Conservation (phyloP, 352 stramenopile genomes). For the Pythium inflatum region DNA sequence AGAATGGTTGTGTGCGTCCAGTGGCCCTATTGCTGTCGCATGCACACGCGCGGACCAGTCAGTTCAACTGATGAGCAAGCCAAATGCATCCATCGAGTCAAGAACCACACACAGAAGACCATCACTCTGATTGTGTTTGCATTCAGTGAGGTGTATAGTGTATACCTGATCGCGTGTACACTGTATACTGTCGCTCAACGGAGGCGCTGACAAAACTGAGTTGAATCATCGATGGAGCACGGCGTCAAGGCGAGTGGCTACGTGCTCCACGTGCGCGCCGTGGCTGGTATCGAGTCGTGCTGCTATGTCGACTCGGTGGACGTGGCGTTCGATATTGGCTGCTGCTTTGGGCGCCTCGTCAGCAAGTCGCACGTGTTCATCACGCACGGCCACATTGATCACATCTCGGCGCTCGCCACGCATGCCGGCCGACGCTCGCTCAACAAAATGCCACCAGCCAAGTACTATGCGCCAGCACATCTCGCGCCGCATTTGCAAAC, state of each 20-base stretch:
- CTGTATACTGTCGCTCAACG: not conserved
- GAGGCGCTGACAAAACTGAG: not conserved
- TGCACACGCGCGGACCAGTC: not conserved
- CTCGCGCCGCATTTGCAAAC: constrained; percentile 51
- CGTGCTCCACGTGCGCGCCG: constrained; percentile 56
- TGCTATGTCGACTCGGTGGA: constrained; percentile 79
- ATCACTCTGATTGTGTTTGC: constrained; percentile 9
- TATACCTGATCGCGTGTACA: constrained; percentile 1
- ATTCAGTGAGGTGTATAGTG: constrained; percentile 6
- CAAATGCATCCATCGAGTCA: constrained; percentile 11
- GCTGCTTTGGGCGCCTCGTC: constrained; percentile 45
- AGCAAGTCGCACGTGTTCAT: constrained; percentile 85
- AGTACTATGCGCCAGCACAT: constrained; percentile 71
- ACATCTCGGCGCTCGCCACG: constrained; percentile 65
- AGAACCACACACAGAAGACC: not conserved
- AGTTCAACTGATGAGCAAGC: not conserved
- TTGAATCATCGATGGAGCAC: not conserved
- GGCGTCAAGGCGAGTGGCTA: constrained; percentile 43
- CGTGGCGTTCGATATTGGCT: constrained; percentile 79
- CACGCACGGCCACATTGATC: constrained; percentile 86
- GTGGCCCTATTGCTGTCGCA: too few species aligned
- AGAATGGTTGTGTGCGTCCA: too few species aligned
- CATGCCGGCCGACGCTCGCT: constrained; percentile 69
- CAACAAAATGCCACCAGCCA: constrained; percentile 55
- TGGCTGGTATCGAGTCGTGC: constrained; percentile 78